Percentiles rank a stretch among this genome's conserved stretches.
These are phyloP conservation scores for Saksenaea vasiformis DNA, from an alignment of 371 early-diverging fungal genomes.

Conservation along the genomic window DNA sequence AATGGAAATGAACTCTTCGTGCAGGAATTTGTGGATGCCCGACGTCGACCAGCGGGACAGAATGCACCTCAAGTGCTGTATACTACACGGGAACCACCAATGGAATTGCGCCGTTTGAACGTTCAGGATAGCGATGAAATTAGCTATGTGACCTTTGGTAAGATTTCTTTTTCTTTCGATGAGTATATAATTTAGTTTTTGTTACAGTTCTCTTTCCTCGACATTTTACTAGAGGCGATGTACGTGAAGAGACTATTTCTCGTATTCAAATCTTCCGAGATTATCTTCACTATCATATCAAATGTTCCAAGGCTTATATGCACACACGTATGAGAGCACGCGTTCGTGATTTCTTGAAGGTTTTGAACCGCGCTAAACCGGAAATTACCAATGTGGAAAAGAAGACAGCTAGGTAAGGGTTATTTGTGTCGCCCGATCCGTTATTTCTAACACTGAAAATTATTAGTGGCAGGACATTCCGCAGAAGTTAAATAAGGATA, in stretches of 20 bases:
- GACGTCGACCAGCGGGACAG: constrained; percentile 86
- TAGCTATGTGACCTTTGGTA: constrained; percentile 96
- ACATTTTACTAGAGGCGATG: constrained; percentile 75
- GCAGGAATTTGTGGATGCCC: constrained; percentile 97
- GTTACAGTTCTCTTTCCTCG: constrained; percentile 89
- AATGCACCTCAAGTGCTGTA: constrained; percentile 97
- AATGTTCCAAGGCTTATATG: constrained; percentile 98
- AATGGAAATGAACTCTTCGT: too few species aligned
- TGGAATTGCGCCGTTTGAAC: constrained; percentile 86
- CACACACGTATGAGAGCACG: constrained; percentile 97
- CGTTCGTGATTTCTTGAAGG: constrained; percentile 95
- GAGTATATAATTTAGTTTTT: background rate
- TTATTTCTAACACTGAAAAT: background rate
- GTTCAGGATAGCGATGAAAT: constrained; percentile 69
- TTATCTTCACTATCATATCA: constrained; percentile 98
- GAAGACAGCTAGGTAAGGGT: constrained; percentile 78
- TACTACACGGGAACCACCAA: constrained; percentile 89
- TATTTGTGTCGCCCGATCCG: background rate
- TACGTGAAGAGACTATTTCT: constrained; percentile 87
- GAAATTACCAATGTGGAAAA: constrained; percentile 80
- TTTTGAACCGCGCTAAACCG: constrained; percentile 96
- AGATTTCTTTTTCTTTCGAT: constrained; percentile 1
- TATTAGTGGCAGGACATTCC: constrained; percentile 39
- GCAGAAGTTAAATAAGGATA: constrained; percentile 19
- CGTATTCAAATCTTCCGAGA: constrained; percentile 96